Base-by-base conservation (phyloP, 2,329 filamentous ascomycete species). In the Alternaria arborescens region DNA sequence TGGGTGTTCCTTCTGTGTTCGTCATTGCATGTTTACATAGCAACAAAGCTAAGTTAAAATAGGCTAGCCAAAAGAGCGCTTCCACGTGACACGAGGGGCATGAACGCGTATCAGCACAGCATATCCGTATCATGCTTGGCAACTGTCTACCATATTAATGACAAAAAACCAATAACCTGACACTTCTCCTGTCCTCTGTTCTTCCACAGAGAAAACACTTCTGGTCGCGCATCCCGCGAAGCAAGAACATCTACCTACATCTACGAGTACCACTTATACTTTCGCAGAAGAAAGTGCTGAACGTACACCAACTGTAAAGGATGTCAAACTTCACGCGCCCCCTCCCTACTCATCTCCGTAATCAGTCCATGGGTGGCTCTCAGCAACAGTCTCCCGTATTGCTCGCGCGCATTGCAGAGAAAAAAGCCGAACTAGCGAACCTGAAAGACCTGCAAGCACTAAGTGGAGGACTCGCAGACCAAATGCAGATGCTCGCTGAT, bases 401-500 rank as follows among this genome's bases (percentile, higher is more conserved):
- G 16, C 81, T 91, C 53, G 87, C 90, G 44, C 89, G 92, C 65
- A 93, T 96, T 75, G 88, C 91, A 65, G 92, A 95, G 81, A 96
- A 96, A 83, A 93, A 91, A 78, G 88, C 89, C 55, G 92, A 96
- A 78, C 85, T 96, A 6, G 90, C 93, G 69, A 91, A 89, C 71
- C 83, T 95, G 59, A 90, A 88, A 74, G 89, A 95, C 77, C 81
- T 96, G 52, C 87, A 91, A 68, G 90, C 93, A 71, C 84, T 96
- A 46, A 94, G 91, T 70, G 91, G 89, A 22, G 91, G 89, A 2
- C 85, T 94, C 34, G 92, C 92, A 42, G 85, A 86, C 41, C 92
- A 95, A 77, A 95, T 96, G 91, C 89, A 94, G 75, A 88, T 88
- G 62, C 79, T 96, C 54, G 91, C 94, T 71, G 87, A 91, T 73